Evolutionary conservation across 371 early-diverging fungal genomes (phyloP).

Genomic region (Mucor saturninus): DNA sequence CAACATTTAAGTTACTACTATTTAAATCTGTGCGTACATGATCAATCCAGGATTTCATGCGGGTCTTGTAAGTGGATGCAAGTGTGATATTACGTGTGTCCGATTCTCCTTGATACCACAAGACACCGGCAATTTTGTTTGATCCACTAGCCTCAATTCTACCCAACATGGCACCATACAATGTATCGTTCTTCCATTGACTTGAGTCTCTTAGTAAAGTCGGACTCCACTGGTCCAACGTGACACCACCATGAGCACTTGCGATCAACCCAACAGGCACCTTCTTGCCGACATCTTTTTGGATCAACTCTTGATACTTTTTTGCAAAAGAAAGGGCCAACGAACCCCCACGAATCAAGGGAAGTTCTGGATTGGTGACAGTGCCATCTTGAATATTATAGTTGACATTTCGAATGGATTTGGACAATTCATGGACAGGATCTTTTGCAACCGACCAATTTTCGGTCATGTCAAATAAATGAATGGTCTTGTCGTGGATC

Average conservation of each 20-base stretch:
- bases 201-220: conserved; percentile 4
- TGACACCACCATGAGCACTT: conserved; percentile 46
- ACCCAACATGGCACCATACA: conserved; percentile 49
- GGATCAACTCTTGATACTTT: conserved; percentile 21
- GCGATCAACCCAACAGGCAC: conserved; percentile 48
- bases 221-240: conserved; percentile 32
- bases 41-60: conserved; percentile 23
- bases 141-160: conserved; percentile 19
- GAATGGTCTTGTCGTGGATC: background rate
- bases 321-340: conserved; percentile 38
- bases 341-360: conserved; percentile 35
- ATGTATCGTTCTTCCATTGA: conserved; percentile 12
- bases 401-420: conserved; percentile 37
- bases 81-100: conserved; percentile 21
- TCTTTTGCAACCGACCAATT: conserved; percentile 36
- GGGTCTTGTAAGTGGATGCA: conserved; percentile 13
- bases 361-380: conserved; percentile 28
- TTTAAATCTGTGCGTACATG: conserved; percentile 17
- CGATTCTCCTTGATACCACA: conserved; percentile 56
- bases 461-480: conserved; percentile 40
- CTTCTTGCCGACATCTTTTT: background rate
- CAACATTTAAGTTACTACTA: conserved; percentile 20
- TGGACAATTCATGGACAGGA: conserved; percentile 35
- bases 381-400: conserved; percentile 44
- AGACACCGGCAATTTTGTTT: conserved; percentile 34